Base-by-base conservation (phyloP, 495 filamentous ascomycete genomes). In the Lasiosphaeria hispida region DNA sequence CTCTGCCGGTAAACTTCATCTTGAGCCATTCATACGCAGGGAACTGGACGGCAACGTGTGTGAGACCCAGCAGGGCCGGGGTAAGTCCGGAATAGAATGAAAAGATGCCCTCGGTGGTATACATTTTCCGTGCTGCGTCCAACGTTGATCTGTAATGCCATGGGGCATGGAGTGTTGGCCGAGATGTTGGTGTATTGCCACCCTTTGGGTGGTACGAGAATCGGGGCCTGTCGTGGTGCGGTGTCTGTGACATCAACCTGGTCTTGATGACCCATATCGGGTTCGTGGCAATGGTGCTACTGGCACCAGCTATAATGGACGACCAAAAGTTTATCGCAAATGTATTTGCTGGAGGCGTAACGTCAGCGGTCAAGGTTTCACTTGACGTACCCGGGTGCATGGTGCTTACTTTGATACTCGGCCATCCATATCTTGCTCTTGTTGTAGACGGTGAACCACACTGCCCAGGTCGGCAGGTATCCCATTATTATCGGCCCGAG, bases 261-360 rank as follows among this genome's bases (percentile, higher is more conserved):
- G 94, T 99, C 70, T 99, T 99, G 74, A 99, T 96, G 30, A 99
- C 95, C 94, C 94, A 99, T 57, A 99, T 99, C 0, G 94, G 94
- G 72, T 99, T 99, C n/a, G 94, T 99, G 54, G 83, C 89, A 59
- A 97, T 83, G 3, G 95, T 97, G 53, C 91, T 96, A 69, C 89
- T 96, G 53, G 87, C 90, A 14, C 94, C 94, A 35, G 91, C 94
- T 38, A 89, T 84, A 59, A 99, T 81, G 18, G 95, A 94, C 23
- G 95, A 92, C 73, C 78, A 83, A 55, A 84, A 82, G 64, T 83
- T 84, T 52, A 82, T 69, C 9, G 72, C 65, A 45, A 78, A 73
- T 14, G 65, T 60, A 33, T 75, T 80, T 15, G 67, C 76, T 70
- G 55, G n/a, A 33, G 6, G 43, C 7, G 7, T 2, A 42, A 23